phyloP scores from a whole-genome alignment of 768 basidiomycete genomes.

The Russula foetens region DNA sequence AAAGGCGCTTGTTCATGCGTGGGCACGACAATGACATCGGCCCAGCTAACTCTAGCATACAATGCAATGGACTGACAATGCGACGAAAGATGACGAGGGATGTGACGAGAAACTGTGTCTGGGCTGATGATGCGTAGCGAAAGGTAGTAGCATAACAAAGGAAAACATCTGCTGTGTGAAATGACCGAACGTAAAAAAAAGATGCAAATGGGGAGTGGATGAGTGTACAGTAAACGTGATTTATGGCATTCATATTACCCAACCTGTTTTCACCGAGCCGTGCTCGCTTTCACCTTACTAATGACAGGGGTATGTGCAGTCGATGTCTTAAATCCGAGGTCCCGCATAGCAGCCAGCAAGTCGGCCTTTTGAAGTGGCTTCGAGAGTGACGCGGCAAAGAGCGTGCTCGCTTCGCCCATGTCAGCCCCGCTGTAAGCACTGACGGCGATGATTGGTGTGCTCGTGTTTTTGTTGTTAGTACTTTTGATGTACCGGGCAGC shows the following conservation, averaged over 20 bases:
- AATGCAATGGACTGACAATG: conserved; percentile 13
- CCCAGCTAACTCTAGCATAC: conserved; percentile 16
- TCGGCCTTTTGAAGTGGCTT: conserved; percentile 90
- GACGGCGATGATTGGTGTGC: conserved; percentile 87
- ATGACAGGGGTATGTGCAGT: conserved; percentile 42
- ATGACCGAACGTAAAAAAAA: conserved; percentile 2
- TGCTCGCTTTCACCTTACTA: conserved; percentile 9
- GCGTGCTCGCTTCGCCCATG: conserved; percentile 49
- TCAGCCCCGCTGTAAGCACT: conserved; percentile 80
- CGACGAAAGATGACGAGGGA: neutral
- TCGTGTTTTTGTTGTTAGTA: conserved; percentile 90
- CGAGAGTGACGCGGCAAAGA: conserved; percentile 74
- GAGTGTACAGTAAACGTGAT: conserved; percentile 3
- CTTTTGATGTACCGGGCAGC: conserved; percentile 97
- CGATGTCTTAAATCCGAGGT: conserved; percentile 86
- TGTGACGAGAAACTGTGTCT: conserved; percentile 4
- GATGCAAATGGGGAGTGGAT: neutral
- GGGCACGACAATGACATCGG: conserved; percentile 1
- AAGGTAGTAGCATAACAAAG: conserved; percentile 9
- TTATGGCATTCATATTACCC: conserved; percentile 1
- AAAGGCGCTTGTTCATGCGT: neutral
- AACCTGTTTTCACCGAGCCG: conserved; percentile 6
- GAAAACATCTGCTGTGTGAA: conserved; percentile 1
- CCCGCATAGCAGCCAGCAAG: conserved; percentile 68
- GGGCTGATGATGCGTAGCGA: conserved; percentile 3